Conservation (phyloP, 2,329 filamentous ascomycete genomes). For the Septoria petroselini region DNA sequence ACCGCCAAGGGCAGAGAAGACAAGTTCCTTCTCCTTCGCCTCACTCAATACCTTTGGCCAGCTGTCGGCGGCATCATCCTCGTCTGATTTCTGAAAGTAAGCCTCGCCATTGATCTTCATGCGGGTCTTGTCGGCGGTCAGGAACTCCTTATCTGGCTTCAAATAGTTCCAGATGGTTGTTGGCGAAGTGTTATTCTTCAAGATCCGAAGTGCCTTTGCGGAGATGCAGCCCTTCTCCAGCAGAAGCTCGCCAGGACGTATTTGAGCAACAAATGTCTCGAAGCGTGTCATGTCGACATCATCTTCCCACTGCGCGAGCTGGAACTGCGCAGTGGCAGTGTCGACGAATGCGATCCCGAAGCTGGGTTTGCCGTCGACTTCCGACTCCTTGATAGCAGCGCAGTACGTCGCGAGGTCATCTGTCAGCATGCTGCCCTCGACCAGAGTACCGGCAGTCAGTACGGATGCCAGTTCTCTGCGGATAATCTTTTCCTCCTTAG, state of each 20-base stretch:
- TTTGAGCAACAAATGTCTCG: slow-evolving; percentile 94
- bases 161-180: slow-evolving; percentile 95
- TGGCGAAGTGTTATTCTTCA: slow-evolving; percentile 92
- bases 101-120: slow-evolving; percentile 75
- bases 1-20: slow-evolving; percentile 89
- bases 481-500: slow-evolving; percentile 85
- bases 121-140: slow-evolving; percentile 76
- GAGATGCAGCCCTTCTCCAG: slow-evolving; percentile 80
- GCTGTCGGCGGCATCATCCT: slow-evolving; percentile 55
- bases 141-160: slow-evolving; percentile 84
- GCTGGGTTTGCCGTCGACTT: slow-evolving; percentile 68
- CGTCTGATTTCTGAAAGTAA: slow-evolving; percentile 66
- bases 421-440: slow-evolving; percentile 94
- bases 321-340: slow-evolving; percentile 92
- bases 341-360: slow-evolving; percentile 95
- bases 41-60: slow-evolving; percentile 77
- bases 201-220: slow-evolving; percentile 81
- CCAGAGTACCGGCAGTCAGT: slow-evolving; percentile 85
- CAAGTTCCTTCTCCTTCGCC: slow-evolving; percentile 70
- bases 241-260: slow-evolving; percentile 79
- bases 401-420: slow-evolving; percentile 97
- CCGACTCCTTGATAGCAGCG: slow-evolving; percentile 76
- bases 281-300: slow-evolving; percentile 94
- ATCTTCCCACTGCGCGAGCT: slow-evolving; percentile 85
- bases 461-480: slow-evolving; percentile 86